phyloP scores from a whole-genome alignment of 2,329 filamentous ascomycete species.

The Monilinia laxa region DNA sequence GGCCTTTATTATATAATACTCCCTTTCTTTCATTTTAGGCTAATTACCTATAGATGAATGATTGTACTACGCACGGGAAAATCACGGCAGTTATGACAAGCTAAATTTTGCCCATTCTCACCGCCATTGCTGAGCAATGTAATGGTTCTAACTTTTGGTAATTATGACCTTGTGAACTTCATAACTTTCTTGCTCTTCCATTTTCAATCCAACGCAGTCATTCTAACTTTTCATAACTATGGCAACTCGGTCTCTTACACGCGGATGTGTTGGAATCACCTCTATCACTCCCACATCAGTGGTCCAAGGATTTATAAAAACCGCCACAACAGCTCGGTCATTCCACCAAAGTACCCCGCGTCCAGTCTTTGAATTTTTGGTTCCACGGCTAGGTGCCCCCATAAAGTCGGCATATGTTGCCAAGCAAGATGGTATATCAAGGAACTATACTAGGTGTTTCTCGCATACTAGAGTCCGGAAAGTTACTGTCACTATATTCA shows the following conservation, averaged over 20 bases:
- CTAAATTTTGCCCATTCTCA: neutral
- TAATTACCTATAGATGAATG: too few relatives aligned
- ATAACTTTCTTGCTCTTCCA: neutral
- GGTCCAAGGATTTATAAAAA: constrained; percentile 35
- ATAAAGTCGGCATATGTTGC: neutral
- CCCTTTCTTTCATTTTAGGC: too few relatives aligned
- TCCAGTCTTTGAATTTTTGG: constrained; percentile 38
- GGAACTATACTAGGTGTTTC: constrained; percentile 26
- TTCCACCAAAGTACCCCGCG: constrained; percentile 34
- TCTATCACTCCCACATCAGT: constrained; percentile 29
- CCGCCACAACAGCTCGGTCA: constrained; percentile 32
- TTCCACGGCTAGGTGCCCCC: constrained; percentile 27
- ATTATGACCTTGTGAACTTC: neutral
- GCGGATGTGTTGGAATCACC: constrained; percentile 31
- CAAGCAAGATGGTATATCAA: neutral
- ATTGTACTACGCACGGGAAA: neutral
- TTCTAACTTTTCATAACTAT: constrained; percentile 25
- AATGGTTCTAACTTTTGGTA: constrained; percentile 8
- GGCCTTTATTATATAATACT: too few relatives aligned
- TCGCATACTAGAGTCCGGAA: constrained; percentile 23
- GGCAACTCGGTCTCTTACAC: constrained; percentile 33
- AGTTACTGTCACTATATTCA: constrained; percentile 49
- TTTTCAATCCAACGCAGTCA: neutral
- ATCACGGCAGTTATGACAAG: too few relatives aligned
- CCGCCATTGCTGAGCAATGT: constrained; percentile 2